Base-by-base conservation (phyloP, 2,329 filamentous ascomycete species). In the Bipolaris oryzae region DNA sequence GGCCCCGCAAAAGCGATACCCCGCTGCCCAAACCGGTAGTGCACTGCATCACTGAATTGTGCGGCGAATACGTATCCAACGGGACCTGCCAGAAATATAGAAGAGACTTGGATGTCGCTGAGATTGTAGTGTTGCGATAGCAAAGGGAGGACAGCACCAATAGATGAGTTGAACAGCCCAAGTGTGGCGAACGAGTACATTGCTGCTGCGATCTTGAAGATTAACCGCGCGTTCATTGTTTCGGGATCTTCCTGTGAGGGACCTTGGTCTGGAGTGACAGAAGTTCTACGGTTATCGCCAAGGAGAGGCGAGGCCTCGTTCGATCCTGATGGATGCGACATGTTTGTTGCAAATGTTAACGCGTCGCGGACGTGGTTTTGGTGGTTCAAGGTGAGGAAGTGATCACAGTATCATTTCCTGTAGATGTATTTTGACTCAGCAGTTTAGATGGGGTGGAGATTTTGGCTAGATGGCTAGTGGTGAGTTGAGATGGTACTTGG, bases 141-240 rank as follows among this genome's bases (percentile, higher is more conserved):
- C 2, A 75, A 67, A 0, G 72, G 73, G 0, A 79, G 72, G 43
- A 76, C 64, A 5, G 74, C 74, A 35, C 75, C 79, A 6, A 67
- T 57, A 7, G 62, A 60, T 20, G 63, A 68, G 28, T 51, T 66
- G 60, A 69, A 68, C 6, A 67, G 66, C 0, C 86, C 86, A 69
- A 85, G 82, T 1, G 85, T 80, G 5, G 85, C 66, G 57, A 88
- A 84, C 6, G 80, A 81, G 77, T 80, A 86, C 71, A 87, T 87
- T 0, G 83, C 81, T 0, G 85, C 79, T 1, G 77, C 73, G 1
- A 85, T 76, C 9, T 81, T 80, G 60, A 77, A 47, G 1, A 46
- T 10, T 7, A 64, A 53, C 5, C 35, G 37, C 6, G 7, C 7
- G 1, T 55, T 18, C 51, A 55, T 52, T 5, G 43, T 44, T 7